Evolutionary conservation across 2,329 filamentous ascomycete species (phyloP).

Genomic region (Aspergillus luchuensis): DNA sequence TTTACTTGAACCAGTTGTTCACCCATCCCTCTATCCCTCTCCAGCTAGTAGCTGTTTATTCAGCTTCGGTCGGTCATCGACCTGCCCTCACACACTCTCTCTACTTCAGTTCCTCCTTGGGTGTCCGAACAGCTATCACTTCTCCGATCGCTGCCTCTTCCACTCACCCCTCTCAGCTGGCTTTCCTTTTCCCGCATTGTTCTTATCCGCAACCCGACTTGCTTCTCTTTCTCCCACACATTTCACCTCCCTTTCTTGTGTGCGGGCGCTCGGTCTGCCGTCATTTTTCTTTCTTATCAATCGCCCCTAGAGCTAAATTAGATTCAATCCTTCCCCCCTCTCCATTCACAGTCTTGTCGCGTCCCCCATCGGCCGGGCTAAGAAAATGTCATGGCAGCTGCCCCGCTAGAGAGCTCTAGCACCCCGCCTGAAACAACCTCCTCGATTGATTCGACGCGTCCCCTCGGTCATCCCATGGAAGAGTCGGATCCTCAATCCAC

Average conservation of each 20-base stretch:
- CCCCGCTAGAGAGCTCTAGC: constrained; percentile 50
- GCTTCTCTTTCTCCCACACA: not conserved
- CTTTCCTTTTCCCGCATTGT: not conserved
- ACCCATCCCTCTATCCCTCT: not conserved
- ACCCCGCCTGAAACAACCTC: constrained; percentile 39
- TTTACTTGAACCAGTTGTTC: not conserved
- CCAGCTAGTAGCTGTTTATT: not conserved
- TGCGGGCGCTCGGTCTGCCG: not conserved
- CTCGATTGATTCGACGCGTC: constrained; percentile 34
- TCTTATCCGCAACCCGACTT: not conserved
- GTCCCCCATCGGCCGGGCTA: constrained; percentile 8
- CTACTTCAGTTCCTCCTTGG: not conserved
- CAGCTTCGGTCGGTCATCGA: not conserved
- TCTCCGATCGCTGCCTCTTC: not conserved
- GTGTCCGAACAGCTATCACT: not conserved
- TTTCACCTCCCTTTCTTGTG: not conserved
- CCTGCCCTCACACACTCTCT: not conserved
- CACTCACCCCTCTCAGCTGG: not conserved
- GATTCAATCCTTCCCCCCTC: not conserved
- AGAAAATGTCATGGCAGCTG: constrained; percentile 50
- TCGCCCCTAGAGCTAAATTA: not conserved
- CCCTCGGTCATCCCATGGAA: constrained; percentile 43
- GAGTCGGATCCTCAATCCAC: constrained; percentile 41
- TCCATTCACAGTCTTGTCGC: constrained; percentile 1
- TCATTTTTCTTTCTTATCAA: not conserved